These are phyloP conservation scores for Erythrophleum fordii DNA, from an alignment of 306 rosid genomes.

Conservation along the genomic window DNA sequence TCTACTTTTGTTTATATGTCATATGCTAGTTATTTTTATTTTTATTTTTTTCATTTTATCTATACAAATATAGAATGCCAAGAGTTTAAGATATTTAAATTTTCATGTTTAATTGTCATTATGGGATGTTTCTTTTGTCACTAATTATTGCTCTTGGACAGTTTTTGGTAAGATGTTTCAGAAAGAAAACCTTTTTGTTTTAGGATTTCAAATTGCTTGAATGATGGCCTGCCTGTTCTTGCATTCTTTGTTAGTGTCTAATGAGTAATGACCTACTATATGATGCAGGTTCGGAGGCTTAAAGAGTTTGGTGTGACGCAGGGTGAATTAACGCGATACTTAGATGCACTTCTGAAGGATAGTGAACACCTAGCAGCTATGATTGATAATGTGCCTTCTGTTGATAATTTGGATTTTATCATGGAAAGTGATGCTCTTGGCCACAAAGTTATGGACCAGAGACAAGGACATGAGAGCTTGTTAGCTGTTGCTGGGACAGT, in stretches of 20 bases:
- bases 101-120: conserved; percentile 10
- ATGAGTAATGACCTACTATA: conserved; percentile 25
- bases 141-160: conserved; percentile 15
- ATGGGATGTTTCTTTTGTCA: neutral
- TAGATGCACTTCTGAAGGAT: conserved; percentile 93
- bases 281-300: conserved; percentile 87
- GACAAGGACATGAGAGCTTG: conserved; percentile 95
- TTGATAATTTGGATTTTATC: conserved; percentile 97
- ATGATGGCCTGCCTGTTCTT: conserved; percentile 17
- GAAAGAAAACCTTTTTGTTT: conserved; percentile 14
- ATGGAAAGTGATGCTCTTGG: conserved; percentile 99
- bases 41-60: neutral
- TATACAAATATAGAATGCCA: conserved; percentile 1
- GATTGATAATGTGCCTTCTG: conserved; percentile 98
- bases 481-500: conserved; percentile 92
- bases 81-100: neutral
- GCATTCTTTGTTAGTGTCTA: conserved; percentile 27
- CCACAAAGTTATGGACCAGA: conserved; percentile 97
- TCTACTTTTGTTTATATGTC: conserved; percentile 7
- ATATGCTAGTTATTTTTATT: conserved; percentile 6
- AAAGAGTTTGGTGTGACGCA: conserved; percentile 96
- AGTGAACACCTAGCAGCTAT: conserved; percentile 99
- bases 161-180: conserved; percentile 9
- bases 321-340: conserved; percentile 97
- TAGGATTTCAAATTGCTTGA: conserved; percentile 26